Evolutionary conservation across 176 grass and related monocot genomes (phyloP).

Genomic region (Saccharum officinarum): DNA sequence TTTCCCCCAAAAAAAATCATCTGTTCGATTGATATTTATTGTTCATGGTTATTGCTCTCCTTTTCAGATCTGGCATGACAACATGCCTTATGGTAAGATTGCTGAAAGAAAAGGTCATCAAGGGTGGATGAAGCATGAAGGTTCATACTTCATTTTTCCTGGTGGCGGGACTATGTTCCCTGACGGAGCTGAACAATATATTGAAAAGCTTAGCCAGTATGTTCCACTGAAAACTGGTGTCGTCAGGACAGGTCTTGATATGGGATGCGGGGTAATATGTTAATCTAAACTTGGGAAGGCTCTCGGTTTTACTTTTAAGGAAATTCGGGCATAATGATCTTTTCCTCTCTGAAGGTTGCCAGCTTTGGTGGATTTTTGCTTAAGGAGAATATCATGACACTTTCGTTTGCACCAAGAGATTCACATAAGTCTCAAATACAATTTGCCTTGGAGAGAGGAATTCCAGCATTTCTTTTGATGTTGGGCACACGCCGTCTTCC

Average conservation of each 20-base stretch:
- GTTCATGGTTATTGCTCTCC: constrained; percentile 20
- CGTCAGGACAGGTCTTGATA: constrained; percentile 85
- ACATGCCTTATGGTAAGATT: constrained; percentile 98
- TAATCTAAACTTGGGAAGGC: constrained; percentile 20
- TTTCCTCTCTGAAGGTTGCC: constrained; percentile 69
- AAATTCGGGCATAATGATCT: neutral
- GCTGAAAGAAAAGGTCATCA: constrained; percentile 96
- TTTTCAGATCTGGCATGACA: constrained; percentile 87
- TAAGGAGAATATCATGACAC: constrained; percentile 78
- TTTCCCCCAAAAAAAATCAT: too few species aligned
- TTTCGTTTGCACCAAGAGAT: constrained; percentile 97
- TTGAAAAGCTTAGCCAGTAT: constrained; percentile 62
- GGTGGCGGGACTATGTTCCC: constrained; percentile 96
- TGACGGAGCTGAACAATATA: constrained; percentile 82
- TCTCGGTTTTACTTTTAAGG: neutral
- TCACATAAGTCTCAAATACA: constrained; percentile 98
- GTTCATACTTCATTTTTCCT: constrained; percentile 79
- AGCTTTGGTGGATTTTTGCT: constrained; percentile 94
- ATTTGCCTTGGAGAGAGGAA: constrained; percentile 92
- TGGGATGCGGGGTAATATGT: constrained; percentile 91
- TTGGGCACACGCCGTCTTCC: constrained; percentile 73
- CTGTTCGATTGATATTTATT: neutral
- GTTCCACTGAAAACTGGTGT: constrained; percentile 66
- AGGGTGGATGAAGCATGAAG: constrained; percentile 93
- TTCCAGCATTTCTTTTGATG: constrained; percentile 94